Evolutionary conservation across 1,139 yeast genomes (phyloP).

Genomic region (Suhomyces bribrorum): DNA sequence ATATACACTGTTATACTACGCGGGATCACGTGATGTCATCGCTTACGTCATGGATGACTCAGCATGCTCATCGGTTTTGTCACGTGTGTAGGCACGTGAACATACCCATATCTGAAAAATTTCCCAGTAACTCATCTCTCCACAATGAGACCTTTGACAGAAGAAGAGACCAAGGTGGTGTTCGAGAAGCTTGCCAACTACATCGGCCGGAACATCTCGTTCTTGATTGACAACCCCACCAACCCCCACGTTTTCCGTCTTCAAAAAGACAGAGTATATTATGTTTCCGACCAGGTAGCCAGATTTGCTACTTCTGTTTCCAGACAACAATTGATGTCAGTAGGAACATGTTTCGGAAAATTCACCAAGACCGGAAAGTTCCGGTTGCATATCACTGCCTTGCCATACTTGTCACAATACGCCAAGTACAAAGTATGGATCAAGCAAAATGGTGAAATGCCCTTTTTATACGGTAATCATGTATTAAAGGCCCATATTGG

Average conservation of each 20-base stretch:
- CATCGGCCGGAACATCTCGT: conserved; percentile 90
- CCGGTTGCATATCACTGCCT: conserved; percentile 90
- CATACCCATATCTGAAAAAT: conserved; percentile 5
- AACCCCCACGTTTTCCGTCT: conserved; percentile 93
- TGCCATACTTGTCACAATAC: conserved; percentile 76
- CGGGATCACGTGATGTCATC: no score
- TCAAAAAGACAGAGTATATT: conserved; percentile 95
- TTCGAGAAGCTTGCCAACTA: conserved; percentile 96
- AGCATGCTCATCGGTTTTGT: no score
- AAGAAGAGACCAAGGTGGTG: conserved; percentile 93
- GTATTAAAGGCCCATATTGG: conserved; percentile 96
- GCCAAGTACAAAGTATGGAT: conserved; percentile 97
- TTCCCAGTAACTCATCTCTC: conserved; percentile 3
- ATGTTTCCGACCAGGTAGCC: conserved; percentile 81
- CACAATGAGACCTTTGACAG: conserved; percentile 89
- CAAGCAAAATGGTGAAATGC: conserved; percentile 98
- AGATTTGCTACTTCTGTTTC: conserved; percentile 88
- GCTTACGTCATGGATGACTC: no score
- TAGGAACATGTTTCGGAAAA: conserved; percentile 92
- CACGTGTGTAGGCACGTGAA: conserved; percentile 3
- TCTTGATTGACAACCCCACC: conserved; percentile 82
- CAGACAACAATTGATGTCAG: conserved; percentile 84
- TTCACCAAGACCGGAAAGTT: conserved; percentile 98
- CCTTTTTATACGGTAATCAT: conserved; percentile 93
- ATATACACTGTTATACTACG: no score